These are phyloP conservation scores for Limtongia smithiae DNA, from an alignment of 805 yeast genomes.

Conservation along the genomic window DNA sequence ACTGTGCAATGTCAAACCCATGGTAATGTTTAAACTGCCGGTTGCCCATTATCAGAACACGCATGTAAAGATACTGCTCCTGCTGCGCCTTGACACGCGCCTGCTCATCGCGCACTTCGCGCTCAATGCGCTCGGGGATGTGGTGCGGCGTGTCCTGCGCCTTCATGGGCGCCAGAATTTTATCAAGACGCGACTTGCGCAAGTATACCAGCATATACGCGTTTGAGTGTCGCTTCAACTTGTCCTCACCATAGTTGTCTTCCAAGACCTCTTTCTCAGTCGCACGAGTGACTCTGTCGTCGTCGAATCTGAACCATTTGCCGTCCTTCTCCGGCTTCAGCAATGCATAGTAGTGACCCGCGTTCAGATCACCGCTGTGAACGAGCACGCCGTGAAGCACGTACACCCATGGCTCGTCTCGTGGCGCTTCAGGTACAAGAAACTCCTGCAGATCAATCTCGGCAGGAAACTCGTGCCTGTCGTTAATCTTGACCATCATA, in stretches of 20 bases:
- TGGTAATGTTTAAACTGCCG: slow-evolving; percentile 54
- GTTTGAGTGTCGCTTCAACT: slow-evolving; percentile 77
- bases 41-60: slow-evolving; percentile 54
- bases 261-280: slow-evolving; percentile 82
- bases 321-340: slow-evolving; percentile 70
- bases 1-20: slow-evolving; percentile 76
- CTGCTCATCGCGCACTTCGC: slow-evolving; percentile 58
- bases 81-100: slow-evolving; percentile 55
- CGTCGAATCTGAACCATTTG: slow-evolving; percentile 90
- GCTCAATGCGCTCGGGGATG: slow-evolving; percentile 60
- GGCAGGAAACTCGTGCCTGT: slow-evolving; percentile 84
- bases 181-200: slow-evolving; percentile 55
- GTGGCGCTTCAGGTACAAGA: slow-evolving; percentile 55
- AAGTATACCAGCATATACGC: slow-evolving; percentile 97
- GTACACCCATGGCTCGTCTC: slow-evolving; percentile 65
- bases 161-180: slow-evolving; percentile 55
- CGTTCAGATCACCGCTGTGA: slow-evolving; percentile 91
- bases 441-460: slow-evolving; percentile 75
- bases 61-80: slow-evolving; percentile 65
- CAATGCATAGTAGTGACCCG: slow-evolving; percentile 95
- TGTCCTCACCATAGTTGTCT: slow-evolving; percentile 84
- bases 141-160: slow-evolving; percentile 63
- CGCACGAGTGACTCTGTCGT: slow-evolving; percentile 87
- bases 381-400: slow-evolving; percentile 90
- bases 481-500: slow-evolving; percentile 85